These are phyloP conservation scores for Beauveria medogensis DNA, from an alignment of 2,329 filamentous ascomycete genomes.

Conservation along the genomic window DNA sequence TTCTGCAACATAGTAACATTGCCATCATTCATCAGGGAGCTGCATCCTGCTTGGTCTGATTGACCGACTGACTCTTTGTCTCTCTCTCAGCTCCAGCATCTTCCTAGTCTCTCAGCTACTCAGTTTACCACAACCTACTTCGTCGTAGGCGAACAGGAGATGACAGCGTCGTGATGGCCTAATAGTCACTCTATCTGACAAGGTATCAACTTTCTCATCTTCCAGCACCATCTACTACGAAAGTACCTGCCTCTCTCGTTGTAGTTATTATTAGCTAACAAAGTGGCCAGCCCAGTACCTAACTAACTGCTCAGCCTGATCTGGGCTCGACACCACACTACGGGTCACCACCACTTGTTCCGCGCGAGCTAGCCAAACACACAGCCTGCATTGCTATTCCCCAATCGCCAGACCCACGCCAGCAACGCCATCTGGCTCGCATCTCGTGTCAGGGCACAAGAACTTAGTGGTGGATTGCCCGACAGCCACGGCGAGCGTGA, in stretches of 20 bases:
- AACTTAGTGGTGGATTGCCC: not conserved
- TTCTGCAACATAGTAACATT: too few relatives aligned
- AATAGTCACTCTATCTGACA: not conserved
- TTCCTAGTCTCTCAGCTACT: not conserved
- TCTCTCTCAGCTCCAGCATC: not conserved
- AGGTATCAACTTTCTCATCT: too few relatives aligned
- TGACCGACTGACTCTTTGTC: not conserved
- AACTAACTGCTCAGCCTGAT: not conserved
- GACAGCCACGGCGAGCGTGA: not conserved
- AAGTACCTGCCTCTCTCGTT: not conserved
- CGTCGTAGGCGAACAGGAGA: not conserved
- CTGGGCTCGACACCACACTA: not conserved
- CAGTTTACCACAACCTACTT: not conserved
- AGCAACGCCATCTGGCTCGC: not conserved
- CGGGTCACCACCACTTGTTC: not conserved
- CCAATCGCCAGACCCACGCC: conserved; percentile 1
- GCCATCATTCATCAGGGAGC: too few relatives aligned
- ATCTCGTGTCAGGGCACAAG: not conserved
- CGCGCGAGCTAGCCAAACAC: not conserved
- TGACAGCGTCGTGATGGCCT: not conserved
- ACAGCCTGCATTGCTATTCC: not conserved
- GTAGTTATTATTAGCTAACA: not conserved
- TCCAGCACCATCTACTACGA: too few relatives aligned
- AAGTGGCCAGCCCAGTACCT: not conserved
- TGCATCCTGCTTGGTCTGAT: too few relatives aligned